Evolutionary conservation across 2,329 filamentous ascomycete genomes (phyloP).

Genomic region (Ceratocystis harringtonii): DNA sequence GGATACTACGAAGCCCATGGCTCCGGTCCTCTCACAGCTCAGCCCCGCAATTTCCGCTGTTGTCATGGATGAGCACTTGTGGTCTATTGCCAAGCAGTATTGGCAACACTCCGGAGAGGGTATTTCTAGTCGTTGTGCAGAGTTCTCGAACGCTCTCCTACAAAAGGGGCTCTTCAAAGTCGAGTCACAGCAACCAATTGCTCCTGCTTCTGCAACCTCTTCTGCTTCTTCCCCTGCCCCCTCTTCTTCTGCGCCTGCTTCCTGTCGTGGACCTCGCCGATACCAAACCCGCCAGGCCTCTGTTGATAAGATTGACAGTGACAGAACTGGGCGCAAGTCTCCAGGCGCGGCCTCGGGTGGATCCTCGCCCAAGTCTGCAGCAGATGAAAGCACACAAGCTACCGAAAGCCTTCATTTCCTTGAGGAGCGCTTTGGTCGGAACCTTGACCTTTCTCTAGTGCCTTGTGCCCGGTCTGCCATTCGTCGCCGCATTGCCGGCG

Average conservation of each 20-base stretch:
- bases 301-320: conserved; percentile 5
- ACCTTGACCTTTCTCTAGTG: conserved; percentile 66
- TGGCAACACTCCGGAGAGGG: conserved; percentile 97
- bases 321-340: conserved; percentile 5
- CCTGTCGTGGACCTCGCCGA: conserved; percentile 28
- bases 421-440: conserved; percentile 87
- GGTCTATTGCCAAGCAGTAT: conserved; percentile 70
- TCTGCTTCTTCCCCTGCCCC: conserved; percentile 21
- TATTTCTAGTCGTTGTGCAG: conserved; percentile 75
- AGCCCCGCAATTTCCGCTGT: conserved; percentile 52
- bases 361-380: conserved; percentile 19
- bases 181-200: conserved; percentile 8
- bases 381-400: conserved; percentile 18
- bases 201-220: neutral
- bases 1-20: conserved; percentile 37
- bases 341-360: conserved; percentile 10
- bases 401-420: conserved; percentile 67
- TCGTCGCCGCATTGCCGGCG: conserved; percentile 73
- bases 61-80: conserved; percentile 52
- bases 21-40: conserved; percentile 38
- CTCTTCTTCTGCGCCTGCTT: conserved; percentile 22
- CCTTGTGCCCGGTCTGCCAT: conserved; percentile 75
- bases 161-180: conserved; percentile 44
- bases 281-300: conserved; percentile 14
- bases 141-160: conserved; percentile 70